A percentile compares a stretch with the other conserved stretches of the same genome.
Conservation (phyloP, 208 protist genomes). For the Tritrichomonas musculus region DNA sequence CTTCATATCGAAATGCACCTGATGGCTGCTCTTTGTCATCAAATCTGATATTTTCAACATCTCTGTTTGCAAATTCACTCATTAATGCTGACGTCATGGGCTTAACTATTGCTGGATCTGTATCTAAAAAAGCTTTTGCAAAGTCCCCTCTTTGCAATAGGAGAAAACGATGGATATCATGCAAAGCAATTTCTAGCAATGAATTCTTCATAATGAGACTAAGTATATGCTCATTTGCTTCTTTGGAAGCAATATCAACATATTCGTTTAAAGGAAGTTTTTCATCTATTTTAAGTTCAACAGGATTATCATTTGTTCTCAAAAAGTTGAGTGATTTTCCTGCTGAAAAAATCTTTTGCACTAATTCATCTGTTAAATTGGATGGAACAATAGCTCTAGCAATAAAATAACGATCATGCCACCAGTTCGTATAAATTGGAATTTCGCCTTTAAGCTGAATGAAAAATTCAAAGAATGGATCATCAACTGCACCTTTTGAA, state of each 20-base stretch:
- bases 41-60: not conserved
- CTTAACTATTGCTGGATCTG: not conserved
- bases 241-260: not conserved
- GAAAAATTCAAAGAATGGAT: constrained; percentile 27
- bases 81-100: not conserved
- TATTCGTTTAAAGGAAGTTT: not conserved
- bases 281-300: not conserved
- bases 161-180: not conserved
- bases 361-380: not conserved
- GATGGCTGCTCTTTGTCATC: not conserved
- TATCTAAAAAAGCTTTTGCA: not conserved
- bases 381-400: not conserved
- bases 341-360: not conserved
- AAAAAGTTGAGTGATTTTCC: not conserved
- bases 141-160: not conserved
- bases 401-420: not conserved
- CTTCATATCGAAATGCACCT: not conserved
- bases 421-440: not conserved
- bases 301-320: not conserved
- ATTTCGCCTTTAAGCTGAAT: not conserved
- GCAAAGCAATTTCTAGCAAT: not conserved
- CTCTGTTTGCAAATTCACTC: not conserved
- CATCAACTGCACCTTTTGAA: not conserved
- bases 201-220: not conserved
- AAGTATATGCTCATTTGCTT: not conserved